These are phyloP conservation scores for Talaromyces sp. DNA, from an alignment of 2,329 filamentous ascomycete species.

Conservation along the genomic window DNA sequence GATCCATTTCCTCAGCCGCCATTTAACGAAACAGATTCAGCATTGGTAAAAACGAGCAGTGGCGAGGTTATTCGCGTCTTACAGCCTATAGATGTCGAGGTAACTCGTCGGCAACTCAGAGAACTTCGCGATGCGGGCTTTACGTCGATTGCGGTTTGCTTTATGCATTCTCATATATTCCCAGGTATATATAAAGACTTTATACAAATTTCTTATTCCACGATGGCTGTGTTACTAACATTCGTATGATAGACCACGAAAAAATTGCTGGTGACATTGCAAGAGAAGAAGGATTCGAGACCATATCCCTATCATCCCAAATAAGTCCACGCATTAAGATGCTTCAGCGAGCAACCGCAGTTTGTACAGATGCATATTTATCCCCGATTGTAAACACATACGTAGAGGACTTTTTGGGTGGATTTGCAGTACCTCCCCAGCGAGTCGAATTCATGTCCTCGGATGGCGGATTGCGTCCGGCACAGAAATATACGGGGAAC, in stretches of 20 bases:
- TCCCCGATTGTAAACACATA: conserved; percentile 61
- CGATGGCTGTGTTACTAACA: too few species aligned
- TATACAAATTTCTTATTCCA: not conserved
- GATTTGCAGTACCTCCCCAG: conserved; percentile 5
- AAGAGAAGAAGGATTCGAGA: conserved; percentile 64
- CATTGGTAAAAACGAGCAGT: conserved; percentile 49
- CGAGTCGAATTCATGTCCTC: conserved; percentile 59
- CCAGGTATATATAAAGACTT: conserved; percentile 42
- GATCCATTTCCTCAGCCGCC: conserved; percentile 55
- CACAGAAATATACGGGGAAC: conserved; percentile 64
- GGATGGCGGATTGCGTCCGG: conserved; percentile 59
- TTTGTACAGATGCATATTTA: conserved; percentile 71
- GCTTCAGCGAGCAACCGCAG: conserved; percentile 65
- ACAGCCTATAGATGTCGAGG: conserved; percentile 49
- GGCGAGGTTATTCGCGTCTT: conserved; percentile 63
- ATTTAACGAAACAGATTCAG: conserved; percentile 76
- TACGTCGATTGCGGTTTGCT: conserved; percentile 71
- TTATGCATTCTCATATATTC: conserved; percentile 86
- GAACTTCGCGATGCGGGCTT: conserved; percentile 62
- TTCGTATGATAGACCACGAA: conserved; percentile 56
- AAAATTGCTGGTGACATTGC: conserved; percentile 67
- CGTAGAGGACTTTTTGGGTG: conserved; percentile 4
- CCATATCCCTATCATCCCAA: conserved; percentile 68
- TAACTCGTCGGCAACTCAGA: conserved; percentile 53
- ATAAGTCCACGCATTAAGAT: conserved; percentile 82